phyloP scores from a whole-genome alignment of 192 early-diverging fungal genomes.

The Coemansia sp. region DNA sequence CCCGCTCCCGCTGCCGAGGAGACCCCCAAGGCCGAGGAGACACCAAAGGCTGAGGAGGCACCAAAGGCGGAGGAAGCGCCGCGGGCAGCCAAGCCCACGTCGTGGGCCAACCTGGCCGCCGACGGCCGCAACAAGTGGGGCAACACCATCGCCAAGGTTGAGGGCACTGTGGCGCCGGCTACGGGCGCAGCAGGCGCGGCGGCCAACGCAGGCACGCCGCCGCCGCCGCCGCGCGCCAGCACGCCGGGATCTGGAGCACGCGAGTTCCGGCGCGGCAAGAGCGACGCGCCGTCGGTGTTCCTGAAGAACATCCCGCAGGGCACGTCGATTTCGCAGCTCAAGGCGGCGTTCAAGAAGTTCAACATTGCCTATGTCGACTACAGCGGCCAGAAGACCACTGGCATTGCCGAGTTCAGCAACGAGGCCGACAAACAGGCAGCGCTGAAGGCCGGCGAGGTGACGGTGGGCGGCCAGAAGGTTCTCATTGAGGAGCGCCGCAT shows the following conservation, averaged over 20 bases:
- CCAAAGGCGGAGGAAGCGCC: conserved; percentile 9
- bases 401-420: conserved; percentile 67
- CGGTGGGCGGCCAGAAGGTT: conserved; percentile 10
- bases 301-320: conserved; percentile 54
- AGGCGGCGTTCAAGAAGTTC: conserved; percentile 52
- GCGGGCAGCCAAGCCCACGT: conserved; percentile 55
- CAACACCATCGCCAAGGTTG: conserved; percentile 47
- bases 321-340: conserved; percentile 49
- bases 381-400: conserved; percentile 49
- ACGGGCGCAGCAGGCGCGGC: background rate
- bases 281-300: conserved; percentile 58
- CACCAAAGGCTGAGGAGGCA: conserved; percentile 10
- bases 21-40: conserved; percentile 13
- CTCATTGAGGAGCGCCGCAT: conserved; percentile 38
- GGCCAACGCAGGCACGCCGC: too few species aligned
- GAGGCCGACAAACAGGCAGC: conserved; percentile 55
- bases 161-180: conserved; percentile 50
- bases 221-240: conserved; percentile 26
- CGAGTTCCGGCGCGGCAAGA: conserved; percentile 23
- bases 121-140: conserved; percentile 54
- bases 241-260: conserved; percentile 38
- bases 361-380: conserved; percentile 62
- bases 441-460: conserved; percentile 35
- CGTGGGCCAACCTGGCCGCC: conserved; percentile 75
- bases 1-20: conserved; percentile 11